Evolutionary conservation across 1,284 basidiomycete genomes (phyloP), one percentile per base, ranked within the genome.

Genomic region (Pseudozyma sp.): DNA sequence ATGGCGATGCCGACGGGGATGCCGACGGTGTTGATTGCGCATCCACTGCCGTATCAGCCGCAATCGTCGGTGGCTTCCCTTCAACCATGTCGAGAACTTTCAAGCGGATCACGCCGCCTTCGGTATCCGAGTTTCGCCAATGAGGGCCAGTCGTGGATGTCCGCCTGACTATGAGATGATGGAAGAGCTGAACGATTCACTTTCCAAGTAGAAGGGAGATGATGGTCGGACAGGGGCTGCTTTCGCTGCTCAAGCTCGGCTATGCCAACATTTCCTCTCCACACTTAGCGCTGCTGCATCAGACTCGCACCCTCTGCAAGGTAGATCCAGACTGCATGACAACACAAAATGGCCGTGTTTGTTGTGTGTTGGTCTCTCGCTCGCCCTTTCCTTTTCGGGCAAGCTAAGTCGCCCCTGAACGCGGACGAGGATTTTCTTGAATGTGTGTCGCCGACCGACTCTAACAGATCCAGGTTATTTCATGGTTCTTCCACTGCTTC

Each of bases 331-430:
- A 30, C 9, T 40, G 53, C 54, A 51, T 63, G 29, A 16, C 35
- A 19, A 30, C 7, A 24, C 24, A 24, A 24, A 24, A 24, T 24
- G 24, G 24, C 39, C 16, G 37, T 31, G 35, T 45, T 16, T n/a
- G 9, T 17, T 19, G n/a, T 44, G 51, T 68, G 65, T 68, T 68
- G 65, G 65, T 62, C 54, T 68, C 58, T 39, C 31, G 47, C 35
- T 49, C 39, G 48, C 24, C 48, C 39, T 3, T 39, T 50, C 31
- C 30, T 24, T 24, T 24, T 24, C 24, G 4, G 24, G 24, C 24
- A 24, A 30, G 49, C 6, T 9, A 8, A 3, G 10, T 40, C 14
- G 35, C 63, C 63, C 55, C 55, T 65, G 35, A 58, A 43, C 54
- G 61, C 54, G 54, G 56, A 2, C 35, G 3, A 37, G 14, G 9